Evolutionary conservation across 1,284 basidiomycete species (phyloP).

Genomic region (Leucoagaricus sp.): DNA sequence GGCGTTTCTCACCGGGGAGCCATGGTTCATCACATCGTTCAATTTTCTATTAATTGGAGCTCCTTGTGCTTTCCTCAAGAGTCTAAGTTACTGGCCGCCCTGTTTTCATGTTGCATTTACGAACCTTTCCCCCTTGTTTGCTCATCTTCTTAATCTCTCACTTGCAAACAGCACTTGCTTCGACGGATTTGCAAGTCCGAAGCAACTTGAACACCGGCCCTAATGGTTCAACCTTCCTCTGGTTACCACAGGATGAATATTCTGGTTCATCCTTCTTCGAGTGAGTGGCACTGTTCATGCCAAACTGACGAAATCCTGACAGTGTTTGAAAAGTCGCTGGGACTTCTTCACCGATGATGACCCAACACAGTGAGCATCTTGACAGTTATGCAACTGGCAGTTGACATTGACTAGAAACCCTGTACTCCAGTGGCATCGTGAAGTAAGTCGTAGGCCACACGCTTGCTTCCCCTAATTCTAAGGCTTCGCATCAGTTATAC

Average conservation of each 20-base stretch:
- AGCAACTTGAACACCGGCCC: conserved; percentile 25
- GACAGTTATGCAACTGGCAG: conserved; percentile 9
- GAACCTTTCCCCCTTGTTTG: conserved; percentile 11
- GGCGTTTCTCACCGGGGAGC: conserved; percentile 1
- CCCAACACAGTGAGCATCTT: conserved; percentile 60
- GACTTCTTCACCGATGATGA: conserved; percentile 59
- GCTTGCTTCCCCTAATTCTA: background rate
- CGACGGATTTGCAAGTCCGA: conserved; percentile 25
- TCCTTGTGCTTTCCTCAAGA: background rate
- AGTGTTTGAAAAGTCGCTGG: conserved; percentile 44
- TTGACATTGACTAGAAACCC: conserved; percentile 12
- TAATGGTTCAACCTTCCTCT: conserved; percentile 50
- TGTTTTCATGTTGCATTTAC: background rate
- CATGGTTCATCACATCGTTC: background rate
- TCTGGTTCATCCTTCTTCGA: conserved; percentile 55
- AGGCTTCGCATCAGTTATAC: conserved; percentile 15
- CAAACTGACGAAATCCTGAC: conserved; percentile 6
- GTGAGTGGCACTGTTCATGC: conserved; percentile 36
- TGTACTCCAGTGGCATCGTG: conserved; percentile 55
- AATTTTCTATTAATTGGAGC: background rate
- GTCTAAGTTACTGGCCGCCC: background rate
- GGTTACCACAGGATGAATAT: conserved; percentile 57
- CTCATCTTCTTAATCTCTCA: conserved; percentile 6
- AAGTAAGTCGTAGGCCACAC: conserved; percentile 41
- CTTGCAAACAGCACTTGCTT: background rate